Evolutionary conservation across 2,329 filamentous ascomycete species (phyloP).

Genomic region (Epichloe brachyelytri): DNA sequence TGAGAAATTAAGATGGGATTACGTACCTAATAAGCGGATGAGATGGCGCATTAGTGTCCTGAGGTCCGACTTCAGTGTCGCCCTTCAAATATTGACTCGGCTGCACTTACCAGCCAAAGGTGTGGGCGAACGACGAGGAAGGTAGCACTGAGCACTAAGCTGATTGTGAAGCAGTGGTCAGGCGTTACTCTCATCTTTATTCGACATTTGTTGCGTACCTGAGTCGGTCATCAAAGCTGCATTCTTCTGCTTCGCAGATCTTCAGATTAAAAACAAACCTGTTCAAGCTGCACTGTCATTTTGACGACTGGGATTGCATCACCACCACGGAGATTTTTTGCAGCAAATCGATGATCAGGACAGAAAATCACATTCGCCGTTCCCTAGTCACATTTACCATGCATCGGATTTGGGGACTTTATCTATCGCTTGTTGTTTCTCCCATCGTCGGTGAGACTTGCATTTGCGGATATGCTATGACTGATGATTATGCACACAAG

Average conservation of each 20-base stretch:
- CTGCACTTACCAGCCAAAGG: not conserved
- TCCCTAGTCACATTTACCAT: not conserved
- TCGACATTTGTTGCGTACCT: no score
- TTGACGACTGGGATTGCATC: not conserved
- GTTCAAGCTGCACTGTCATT: not conserved
- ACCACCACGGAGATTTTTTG: not conserved
- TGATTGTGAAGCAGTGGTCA: no score
- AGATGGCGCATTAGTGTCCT: not conserved
- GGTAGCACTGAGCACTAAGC: not conserved
- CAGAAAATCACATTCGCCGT: not conserved
- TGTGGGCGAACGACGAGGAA: not conserved
- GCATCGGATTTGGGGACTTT: not conserved
- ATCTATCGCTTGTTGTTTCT: conserved; percentile 9
- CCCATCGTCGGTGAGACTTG: conserved; percentile 31
- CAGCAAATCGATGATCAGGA: not conserved
- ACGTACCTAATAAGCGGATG: not conserved
- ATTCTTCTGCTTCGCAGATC: no score
- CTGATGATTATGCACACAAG: conserved; percentile 23
- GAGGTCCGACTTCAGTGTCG: no score
- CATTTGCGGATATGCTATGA: conserved; percentile 58
- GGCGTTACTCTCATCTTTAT: no score
- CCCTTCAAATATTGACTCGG: not conserved
- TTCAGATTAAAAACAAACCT: not conserved
- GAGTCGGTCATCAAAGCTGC: no score
- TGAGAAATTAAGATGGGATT: not conserved